Percentiles rank a stretch among this genome's conserved stretches.
These are phyloP conservation scores for Phytophthora litchii DNA, from an alignment of 352 stramenopile genomes.

Conservation along the genomic window DNA sequence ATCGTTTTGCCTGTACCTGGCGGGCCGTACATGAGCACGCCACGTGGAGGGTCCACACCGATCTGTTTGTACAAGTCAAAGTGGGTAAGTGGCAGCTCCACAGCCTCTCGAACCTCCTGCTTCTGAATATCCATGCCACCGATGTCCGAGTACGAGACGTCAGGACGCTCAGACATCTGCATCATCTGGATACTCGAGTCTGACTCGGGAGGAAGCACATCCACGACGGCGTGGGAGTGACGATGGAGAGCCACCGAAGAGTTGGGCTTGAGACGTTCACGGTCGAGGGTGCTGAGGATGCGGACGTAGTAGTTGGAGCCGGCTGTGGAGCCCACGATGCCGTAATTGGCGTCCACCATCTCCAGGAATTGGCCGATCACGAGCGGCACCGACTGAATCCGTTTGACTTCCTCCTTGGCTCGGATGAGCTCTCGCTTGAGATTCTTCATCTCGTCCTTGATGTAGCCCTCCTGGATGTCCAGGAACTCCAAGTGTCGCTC, in stretches of 20 bases:
- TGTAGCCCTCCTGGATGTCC: conserved; percentile 97
- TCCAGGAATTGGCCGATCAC: conserved; percentile 99
- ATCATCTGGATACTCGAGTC: conserved; percentile 99
- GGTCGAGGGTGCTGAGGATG: conserved; percentile 98
- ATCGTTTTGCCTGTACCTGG: conserved; percentile 98
- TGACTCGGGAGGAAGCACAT: conserved; percentile 98
- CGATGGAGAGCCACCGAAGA: conserved; percentile 98
- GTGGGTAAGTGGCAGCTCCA: conserved; percentile 99
- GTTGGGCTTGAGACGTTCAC: conserved; percentile 99
- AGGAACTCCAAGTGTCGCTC: conserved; percentile 84
- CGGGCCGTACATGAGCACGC: conserved; percentile 97
- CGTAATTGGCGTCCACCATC: conserved; percentile 99
- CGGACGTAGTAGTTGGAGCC: conserved; percentile 99
- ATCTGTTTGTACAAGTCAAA: conserved; percentile 99
- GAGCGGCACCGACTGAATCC: conserved; percentile 99
- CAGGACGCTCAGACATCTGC: conserved; percentile 98
- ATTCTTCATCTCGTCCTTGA: conserved; percentile 99
- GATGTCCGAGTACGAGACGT: conserved; percentile 97
- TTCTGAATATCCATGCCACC: conserved; percentile 99
- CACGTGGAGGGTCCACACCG: conserved; percentile 98
- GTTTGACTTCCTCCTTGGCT: conserved; percentile 99
- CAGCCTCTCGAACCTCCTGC: conserved; percentile 97
- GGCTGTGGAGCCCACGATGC: conserved; percentile 97
- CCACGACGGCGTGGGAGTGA: conserved; percentile 98
- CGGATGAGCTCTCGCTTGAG: conserved; percentile 99